Evolutionary conservation across 164 flowering plant genomes (phyloP).

Genomic region (grape (Vitis vinifera)): ASM3070453v1 NC_081816.1:9428001-9428500

Average conservation of each 20-base stretch:
- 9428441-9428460: conserved; percentile 76
- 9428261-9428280: conserved; percentile 78
- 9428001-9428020: too few relatives aligned
- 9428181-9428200: background rate
- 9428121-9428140: background rate
- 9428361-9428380: conserved; percentile 88
- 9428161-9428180: background rate
- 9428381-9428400: conserved; percentile 67
- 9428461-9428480: conserved; percentile 83
- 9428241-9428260: conserved; percentile 89
- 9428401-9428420: conserved; percentile 71
- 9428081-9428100: too few relatives aligned
- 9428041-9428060: too few relatives aligned
- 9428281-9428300: conserved; percentile 88
- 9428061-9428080: too few relatives aligned
- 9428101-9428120: background rate
- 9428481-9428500: conserved; percentile 69
- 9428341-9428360: conserved; percentile 90
- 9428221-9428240: conserved; percentile 15
- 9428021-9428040: too few relatives aligned
- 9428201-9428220: background rate
- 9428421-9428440: conserved; percentile 87
- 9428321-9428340: conserved; percentile 62
- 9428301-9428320: conserved; percentile 55
- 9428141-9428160: background rate